A percentile compares a stretch with the other conserved stretches of the same genome.
Conservation (phyloP, 768 basidiomycete species). For the Trametes cingulata region DNA sequence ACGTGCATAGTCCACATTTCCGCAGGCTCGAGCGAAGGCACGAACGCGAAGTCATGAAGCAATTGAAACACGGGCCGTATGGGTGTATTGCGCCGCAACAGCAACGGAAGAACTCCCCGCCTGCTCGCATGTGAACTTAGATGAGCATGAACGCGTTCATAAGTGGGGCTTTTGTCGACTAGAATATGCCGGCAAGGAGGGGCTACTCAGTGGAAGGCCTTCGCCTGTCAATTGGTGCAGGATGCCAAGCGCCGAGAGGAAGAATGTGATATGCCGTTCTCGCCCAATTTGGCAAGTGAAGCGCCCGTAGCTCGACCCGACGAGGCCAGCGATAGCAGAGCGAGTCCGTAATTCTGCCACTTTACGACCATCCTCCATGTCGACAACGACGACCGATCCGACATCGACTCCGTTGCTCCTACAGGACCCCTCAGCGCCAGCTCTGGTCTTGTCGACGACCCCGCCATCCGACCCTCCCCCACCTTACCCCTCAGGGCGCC, state of each 20-base stretch:
- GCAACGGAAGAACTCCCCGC: no score
- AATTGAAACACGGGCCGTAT: no score
- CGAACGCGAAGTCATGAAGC: no score
- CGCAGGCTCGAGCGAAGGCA: no score
- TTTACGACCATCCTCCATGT: conserved; percentile 15
- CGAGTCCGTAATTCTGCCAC: neutral
- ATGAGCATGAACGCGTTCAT: no score
- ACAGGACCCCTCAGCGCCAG: conserved; percentile 12
- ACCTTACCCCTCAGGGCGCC: conserved; percentile 62
- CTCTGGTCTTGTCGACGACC: conserved; percentile 19
- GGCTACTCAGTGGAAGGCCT: no score
- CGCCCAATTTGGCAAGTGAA: neutral
- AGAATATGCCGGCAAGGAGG: no score
- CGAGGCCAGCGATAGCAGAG: conserved; percentile 11
- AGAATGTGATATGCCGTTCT: conserved; percentile 6
- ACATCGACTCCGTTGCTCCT: conserved; percentile 3
- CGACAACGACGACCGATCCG: conserved; percentile 7
- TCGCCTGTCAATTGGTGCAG: no score
- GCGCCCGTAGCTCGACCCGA: conserved; percentile 2
- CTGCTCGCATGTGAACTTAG: no score
- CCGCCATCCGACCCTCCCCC: conserved; percentile 63
- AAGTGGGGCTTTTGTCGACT: no score
- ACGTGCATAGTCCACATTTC: no score
- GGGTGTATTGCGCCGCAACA: no score
- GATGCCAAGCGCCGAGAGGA: neutral